phyloP scores from a whole-genome alignment of 352 stramenopile species.

The Pythium scleroteichum region DNA sequence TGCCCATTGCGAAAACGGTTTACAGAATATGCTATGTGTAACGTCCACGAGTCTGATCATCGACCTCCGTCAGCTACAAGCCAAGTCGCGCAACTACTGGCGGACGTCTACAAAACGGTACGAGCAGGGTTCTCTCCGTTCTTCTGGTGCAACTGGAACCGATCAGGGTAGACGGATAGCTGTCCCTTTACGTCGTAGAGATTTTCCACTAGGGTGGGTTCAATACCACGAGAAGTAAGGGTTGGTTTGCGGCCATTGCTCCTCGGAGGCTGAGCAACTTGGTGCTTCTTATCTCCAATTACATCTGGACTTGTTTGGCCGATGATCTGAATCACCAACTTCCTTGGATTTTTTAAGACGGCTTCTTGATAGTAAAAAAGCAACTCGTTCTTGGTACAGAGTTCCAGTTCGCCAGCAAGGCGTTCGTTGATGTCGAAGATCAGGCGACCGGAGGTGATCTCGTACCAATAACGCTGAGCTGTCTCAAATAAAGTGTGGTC shows the following conservation, averaged over 20 bases:
- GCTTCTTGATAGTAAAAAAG: slow-evolving; percentile 57
- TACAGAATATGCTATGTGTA: slow-evolving; percentile 94
- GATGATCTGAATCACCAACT: slow-evolving; percentile 69
- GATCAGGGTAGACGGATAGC: slow-evolving; percentile 49
- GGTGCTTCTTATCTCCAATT: slow-evolving; percentile 24
- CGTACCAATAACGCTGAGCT: slow-evolving; percentile 78
- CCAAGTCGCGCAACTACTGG: too few species aligned
- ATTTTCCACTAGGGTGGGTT: slow-evolving; percentile 33
- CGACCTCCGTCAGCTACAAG: too few species aligned
- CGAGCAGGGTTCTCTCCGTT: slow-evolving; percentile 1
- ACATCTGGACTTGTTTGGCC: slow-evolving; percentile 35
- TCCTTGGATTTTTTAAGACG: slow-evolving; percentile 65
- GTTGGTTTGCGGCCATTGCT: slow-evolving; percentile 32
- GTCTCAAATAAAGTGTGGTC: slow-evolving; percentile 82
- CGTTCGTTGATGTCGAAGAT: slow-evolving; percentile 74
- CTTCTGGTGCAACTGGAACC: slow-evolving; percentile 25
- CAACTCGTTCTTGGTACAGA: slow-evolving; percentile 66
- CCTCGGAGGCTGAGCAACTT: slow-evolving; percentile 21
- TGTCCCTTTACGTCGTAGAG: slow-evolving; percentile 68
- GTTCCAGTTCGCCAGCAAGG: slow-evolving; percentile 72
- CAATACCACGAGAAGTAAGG: slow-evolving; percentile 8
- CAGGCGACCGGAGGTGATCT: slow-evolving; percentile 72
- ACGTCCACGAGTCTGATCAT: slow-evolving; percentile 14
- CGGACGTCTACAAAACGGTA: slow-evolving; percentile 10
- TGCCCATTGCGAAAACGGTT: slow-evolving; percentile 88